These are phyloP conservation scores for Lentithecium fluviatile DNA, from an alignment of 495 filamentous ascomycete genomes.

Conservation along the genomic window DNA sequence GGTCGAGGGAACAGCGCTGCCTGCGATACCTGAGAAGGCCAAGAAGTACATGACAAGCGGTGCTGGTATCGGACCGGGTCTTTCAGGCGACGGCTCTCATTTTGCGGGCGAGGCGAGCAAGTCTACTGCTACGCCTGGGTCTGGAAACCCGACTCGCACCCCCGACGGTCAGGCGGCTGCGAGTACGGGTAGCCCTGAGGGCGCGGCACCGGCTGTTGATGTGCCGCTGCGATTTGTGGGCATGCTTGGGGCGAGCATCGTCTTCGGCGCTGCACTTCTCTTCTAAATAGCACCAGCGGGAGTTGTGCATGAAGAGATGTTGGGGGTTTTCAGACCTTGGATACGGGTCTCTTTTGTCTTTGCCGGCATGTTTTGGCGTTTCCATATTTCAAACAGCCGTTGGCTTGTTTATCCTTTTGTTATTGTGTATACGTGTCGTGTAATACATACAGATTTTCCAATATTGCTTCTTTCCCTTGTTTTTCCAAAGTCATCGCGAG, in stretches of 20 bases:
- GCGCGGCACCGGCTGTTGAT: not conserved
- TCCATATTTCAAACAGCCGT: no score
- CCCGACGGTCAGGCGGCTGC: constrained; percentile 31
- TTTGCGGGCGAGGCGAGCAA: constrained; percentile 59
- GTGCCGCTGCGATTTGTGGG: constrained; percentile 20
- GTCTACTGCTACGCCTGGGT: constrained; percentile 59
- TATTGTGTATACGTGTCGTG: no score
- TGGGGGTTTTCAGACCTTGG: no score
- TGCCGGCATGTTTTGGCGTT: no score
- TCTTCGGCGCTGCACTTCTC: constrained; percentile 17
- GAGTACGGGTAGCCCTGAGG: not conserved
- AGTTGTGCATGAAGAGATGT: no score
- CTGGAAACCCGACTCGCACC: constrained; percentile 51
- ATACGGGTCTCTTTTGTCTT: no score
- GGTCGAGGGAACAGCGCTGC: constrained; percentile 61
- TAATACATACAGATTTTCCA: no score
- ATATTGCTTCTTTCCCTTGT: no score
- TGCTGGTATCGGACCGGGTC: constrained; percentile 67
- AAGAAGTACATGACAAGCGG: constrained; percentile 65
- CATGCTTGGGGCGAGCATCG: constrained; percentile 15
- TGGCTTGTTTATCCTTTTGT: no score
- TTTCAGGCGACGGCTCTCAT: constrained; percentile 67
- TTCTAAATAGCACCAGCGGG: no score
- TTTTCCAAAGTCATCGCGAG: no score
- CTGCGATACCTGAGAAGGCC: constrained; percentile 66